These are phyloP conservation scores for Lactuca saligna DNA, from an alignment of 129 eudicot genomes.

Conservation along the genomic window DNA sequence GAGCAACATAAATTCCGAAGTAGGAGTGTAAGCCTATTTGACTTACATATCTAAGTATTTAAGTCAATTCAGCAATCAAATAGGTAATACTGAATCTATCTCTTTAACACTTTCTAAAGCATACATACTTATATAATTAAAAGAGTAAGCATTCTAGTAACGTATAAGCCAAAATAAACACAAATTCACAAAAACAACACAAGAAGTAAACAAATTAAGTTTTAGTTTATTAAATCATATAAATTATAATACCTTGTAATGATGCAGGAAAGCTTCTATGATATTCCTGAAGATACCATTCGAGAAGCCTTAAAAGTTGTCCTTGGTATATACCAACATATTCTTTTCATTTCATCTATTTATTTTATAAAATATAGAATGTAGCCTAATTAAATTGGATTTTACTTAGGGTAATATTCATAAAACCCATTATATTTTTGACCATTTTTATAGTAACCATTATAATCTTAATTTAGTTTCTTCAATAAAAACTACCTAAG, in stretches of 20 bases:
- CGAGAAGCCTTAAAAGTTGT: conserved; percentile 82
- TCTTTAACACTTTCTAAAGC: conserved; percentile 6
- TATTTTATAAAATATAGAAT: conserved; percentile 3
- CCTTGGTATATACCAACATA: conserved; percentile 48
- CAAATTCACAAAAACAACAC: not conserved
- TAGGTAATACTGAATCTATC: conserved; percentile 2
- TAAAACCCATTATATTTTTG: no score
- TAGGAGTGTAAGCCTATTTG: not conserved
- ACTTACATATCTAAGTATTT: not conserved
- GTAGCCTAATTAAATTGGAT: not conserved
- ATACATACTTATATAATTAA: not conserved
- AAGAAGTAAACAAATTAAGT: conserved; percentile 1
- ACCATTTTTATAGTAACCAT: no score
- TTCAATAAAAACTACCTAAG: no score
- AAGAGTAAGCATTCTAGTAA: not conserved
- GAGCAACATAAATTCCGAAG: no score
- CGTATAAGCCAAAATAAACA: no score
- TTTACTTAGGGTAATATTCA: not conserved
- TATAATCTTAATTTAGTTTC: no score
- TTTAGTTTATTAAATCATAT: not conserved
- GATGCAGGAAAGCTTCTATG: conserved; percentile 77
- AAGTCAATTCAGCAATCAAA: conserved; percentile 11
- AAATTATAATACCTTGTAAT: not conserved
- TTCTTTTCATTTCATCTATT: not conserved
- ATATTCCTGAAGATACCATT: conserved; percentile 81